Base-by-base conservation (phyloP, 345 rosid species). In the Hibiscus tridactylites region DNA sequence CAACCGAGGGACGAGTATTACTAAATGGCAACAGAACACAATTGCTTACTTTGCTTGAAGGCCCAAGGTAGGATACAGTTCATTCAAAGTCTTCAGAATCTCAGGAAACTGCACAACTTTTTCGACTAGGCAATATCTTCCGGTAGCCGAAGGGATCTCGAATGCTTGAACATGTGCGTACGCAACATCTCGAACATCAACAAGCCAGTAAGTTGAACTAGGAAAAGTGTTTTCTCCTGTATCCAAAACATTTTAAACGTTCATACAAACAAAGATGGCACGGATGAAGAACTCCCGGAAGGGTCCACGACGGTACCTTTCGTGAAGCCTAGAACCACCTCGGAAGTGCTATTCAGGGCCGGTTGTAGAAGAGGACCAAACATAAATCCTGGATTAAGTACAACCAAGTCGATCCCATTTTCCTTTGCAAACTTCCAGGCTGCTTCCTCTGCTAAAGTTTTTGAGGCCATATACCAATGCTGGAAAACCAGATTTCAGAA, bases 141-240 rank as follows among this genome's bases (percentile, higher is more conserved):
- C 84, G 0, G 42, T 79, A 9, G 89, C 87, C 44, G 84, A 73
- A 57, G 85, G 76, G 37, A 71, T 8, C 76, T 87, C 87, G 56
- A 80, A 74, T 5, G 88, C 91, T 81, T 69, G 82, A 39, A 89
- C 67, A 78, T 87, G 93, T 1, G 83, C 89, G 61, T 76, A 44
- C 8, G 84, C 91, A 12, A 84, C 82, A 63, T 89, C 83, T 75
- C 83, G 83, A 37, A 81, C 85, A 61, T 85, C 81, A 63, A 88
- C 83, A 71, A 81, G 75, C 68, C 86, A 75, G 11, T 63, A 73
- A 68, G 29, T 52, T 13, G 59, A 11, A 69, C 61, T 16, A 8
- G 24, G 15, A 54, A 47, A 70, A 42, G 26, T 60, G 15, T n/a
- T 35, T 49, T 59, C 58, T 31, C 83, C 85, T 77, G 77, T 56